Evolutionary conservation across 1,284 basidiomycete genomes (phyloP).

Genomic region (Naganishia liquefaciens): DNA sequence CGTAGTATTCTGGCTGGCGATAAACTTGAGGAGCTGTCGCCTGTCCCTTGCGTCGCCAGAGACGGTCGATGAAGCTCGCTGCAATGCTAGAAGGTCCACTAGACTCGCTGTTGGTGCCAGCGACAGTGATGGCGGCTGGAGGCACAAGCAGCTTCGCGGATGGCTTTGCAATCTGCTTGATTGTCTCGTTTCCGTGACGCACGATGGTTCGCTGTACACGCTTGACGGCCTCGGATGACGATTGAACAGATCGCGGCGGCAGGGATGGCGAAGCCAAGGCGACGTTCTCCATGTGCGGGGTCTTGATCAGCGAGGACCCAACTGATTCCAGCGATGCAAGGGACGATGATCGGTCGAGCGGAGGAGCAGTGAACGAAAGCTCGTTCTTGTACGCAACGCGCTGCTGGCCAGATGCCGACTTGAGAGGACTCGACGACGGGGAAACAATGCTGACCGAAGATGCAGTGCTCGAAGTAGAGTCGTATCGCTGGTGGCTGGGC

Average conservation of each 20-base stretch:
- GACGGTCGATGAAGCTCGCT: slow-evolving; percentile 39
- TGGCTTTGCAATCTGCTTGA: slow-evolving; percentile 36
- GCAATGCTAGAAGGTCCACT: slow-evolving; percentile 20
- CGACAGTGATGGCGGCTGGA: slow-evolving; percentile 23
- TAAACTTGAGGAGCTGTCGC: not conserved
- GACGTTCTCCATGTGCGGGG: slow-evolving; percentile 26
- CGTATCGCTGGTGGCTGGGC: slow-evolving; percentile 40
- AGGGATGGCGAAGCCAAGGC: slow-evolving; percentile 12
- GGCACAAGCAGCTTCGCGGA: slow-evolving; percentile 35
- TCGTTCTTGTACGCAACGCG: slow-evolving; percentile 38
- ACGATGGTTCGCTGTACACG: slow-evolving; percentile 13
- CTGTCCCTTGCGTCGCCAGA: slow-evolving; percentile 40
- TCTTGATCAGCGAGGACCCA: slow-evolving; percentile 33
- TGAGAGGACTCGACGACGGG: slow-evolving; percentile 23
- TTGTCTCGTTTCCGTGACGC: slow-evolving; percentile 7
- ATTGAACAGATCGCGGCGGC: slow-evolving; percentile 19
- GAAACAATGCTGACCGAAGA: slow-evolving; percentile 34
- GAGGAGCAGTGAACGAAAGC: slow-evolving; percentile 43
- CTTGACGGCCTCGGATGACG: slow-evolving; percentile 27
- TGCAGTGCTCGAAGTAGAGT: slow-evolving; percentile 41
- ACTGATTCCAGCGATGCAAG: slow-evolving; percentile 52
- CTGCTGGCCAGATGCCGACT: slow-evolving; percentile 33
- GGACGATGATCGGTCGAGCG: slow-evolving; percentile 53
- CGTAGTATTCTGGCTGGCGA: slow-evolving; percentile 37
- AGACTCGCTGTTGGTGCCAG: slow-evolving; percentile 31